phyloP scores from a whole-genome alignment of 306 rosid genomes.

The Quillaja saponaria region DNA sequence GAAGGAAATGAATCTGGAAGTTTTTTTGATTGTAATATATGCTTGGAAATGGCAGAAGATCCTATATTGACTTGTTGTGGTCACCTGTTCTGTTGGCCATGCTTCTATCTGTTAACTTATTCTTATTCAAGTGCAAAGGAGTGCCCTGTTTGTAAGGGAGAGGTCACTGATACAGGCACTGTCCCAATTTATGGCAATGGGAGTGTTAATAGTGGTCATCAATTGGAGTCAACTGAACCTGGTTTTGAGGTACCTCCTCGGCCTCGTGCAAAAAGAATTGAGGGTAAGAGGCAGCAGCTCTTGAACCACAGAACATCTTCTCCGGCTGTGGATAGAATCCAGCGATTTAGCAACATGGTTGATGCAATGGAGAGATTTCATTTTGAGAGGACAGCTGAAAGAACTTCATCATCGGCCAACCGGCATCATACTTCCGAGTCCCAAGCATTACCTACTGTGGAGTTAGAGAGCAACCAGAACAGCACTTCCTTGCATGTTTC shows the following conservation, averaged over 20 bases:
- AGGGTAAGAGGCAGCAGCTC: conserved; percentile 54
- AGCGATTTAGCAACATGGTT: conserved; percentile 44
- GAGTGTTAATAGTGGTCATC: conserved; percentile 14
- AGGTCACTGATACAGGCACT: conserved; percentile 52
- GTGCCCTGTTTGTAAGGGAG: conserved; percentile 73
- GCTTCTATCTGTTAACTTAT: conserved; percentile 58
- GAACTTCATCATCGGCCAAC: conserved; percentile 28
- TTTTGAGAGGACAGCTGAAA: conserved; percentile 29
- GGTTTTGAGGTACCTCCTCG: conserved; percentile 53
- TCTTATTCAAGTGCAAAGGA: conserved; percentile 54
- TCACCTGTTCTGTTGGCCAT: conserved; percentile 90
- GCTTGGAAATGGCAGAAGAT: conserved; percentile 57
- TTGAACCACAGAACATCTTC: conserved; percentile 43
- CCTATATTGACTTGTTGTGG: conserved; percentile 86
- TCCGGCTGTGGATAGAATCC: conserved; percentile 50
- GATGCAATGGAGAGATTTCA: conserved; percentile 44
- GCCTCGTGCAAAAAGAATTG: conserved; percentile 61
- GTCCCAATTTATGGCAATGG: conserved; percentile 67
- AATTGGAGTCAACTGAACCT: conserved; percentile 31
- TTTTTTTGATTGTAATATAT: conserved; percentile 62
- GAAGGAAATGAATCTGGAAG: conserved; percentile 35
- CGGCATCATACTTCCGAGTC: conserved; percentile 32
- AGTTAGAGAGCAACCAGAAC: conserved; percentile 27
- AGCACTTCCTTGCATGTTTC: conserved; percentile 44
- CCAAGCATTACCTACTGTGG: conserved; percentile 25